Base-by-base conservation (phyloP, 352 stramenopile genomes). In the Phytophthora tentaculata region DNA sequence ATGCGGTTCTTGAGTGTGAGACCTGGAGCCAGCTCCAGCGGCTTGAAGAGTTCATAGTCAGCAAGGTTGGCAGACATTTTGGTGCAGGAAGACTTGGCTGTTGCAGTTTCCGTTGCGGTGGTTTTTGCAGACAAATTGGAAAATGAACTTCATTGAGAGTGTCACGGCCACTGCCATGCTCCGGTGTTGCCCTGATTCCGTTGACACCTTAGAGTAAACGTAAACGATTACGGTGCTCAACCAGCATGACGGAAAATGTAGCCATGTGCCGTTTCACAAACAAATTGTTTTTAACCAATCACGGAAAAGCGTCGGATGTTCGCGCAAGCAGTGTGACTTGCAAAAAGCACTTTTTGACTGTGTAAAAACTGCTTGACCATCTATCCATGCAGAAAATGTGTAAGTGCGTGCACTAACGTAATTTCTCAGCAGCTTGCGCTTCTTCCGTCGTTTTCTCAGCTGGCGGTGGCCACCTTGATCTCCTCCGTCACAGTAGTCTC, bases 1-100 rank as follows among this genome's bases (percentile, higher is more conserved):
- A 88, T 65, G 53, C 74, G 73, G 61, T 89, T 79, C 52, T 69
- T 64, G 22, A 87, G 68, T 16, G 55, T 69, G 52, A 78, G 73
- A 12, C 51, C 69, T 9, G 73, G 52, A 5, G 69, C 49, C 49
- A 81, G 45, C 39, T 76, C 44, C n/a, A 81, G 43, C 19, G 70
- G 74, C 55, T 61, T 74, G 74, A 81, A 81, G n/a, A 81, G 70
- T 43, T 76, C 67, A 67, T 77, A 81, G 59, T 76, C 70, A 32
- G 64, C 63, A 61, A 70, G 14, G 58, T 43, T 68, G 29, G 47
- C 50, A n/a, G 67, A 73, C 67, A 76, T 79, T 4, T 43, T 26
- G 26, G 20, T 16, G n/a, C 8, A 19, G 56, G 57, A 55, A n/a
- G 32, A 47, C 13, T 50, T 69, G 44, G 13, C 8, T 44, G n/a